phyloP scores from a whole-genome alignment of 2,329 filamentous ascomycete species.

The Sclerotinia borealis region DNA sequence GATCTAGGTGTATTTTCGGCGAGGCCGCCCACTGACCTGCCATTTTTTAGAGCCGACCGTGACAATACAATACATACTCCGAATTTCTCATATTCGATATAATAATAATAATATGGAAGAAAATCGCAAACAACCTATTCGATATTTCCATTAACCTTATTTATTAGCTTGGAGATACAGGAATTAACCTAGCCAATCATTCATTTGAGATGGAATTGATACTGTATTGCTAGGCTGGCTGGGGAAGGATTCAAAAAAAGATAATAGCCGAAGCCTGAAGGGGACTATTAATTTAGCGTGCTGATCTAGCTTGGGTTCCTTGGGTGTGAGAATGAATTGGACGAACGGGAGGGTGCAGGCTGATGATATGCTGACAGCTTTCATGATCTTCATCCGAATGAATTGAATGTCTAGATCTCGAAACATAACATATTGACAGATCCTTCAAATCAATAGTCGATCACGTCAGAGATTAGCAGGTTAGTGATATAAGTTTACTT shows the following conservation, averaged over 20 bases:
- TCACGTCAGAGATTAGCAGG: not conserved
- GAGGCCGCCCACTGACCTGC: not conserved
- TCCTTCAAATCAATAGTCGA: not conserved
- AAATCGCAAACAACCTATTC: not conserved
- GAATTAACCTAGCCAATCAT: not conserved
- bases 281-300: not conserved
- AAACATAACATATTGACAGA: not conserved
- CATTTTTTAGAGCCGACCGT: not conserved
- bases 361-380: not conserved
- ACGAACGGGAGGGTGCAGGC: not conserved
- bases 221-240: conserved; percentile 6
- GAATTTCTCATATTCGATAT: not conserved
- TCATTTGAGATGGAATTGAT: not conserved
- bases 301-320: not conserved
- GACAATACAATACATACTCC: no score
- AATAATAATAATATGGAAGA: not conserved
- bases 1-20: not conserved
- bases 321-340: not conserved
- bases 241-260: not conserved
- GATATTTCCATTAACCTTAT: not conserved
- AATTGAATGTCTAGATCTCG: not conserved
- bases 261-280: not conserved
- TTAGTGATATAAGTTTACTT: not conserved
- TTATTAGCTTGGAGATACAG: not conserved
- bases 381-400: not conserved